phyloP scores from a whole-genome alignment of 495 filamentous ascomycete species.

The Aspergillus diversus region DNA sequence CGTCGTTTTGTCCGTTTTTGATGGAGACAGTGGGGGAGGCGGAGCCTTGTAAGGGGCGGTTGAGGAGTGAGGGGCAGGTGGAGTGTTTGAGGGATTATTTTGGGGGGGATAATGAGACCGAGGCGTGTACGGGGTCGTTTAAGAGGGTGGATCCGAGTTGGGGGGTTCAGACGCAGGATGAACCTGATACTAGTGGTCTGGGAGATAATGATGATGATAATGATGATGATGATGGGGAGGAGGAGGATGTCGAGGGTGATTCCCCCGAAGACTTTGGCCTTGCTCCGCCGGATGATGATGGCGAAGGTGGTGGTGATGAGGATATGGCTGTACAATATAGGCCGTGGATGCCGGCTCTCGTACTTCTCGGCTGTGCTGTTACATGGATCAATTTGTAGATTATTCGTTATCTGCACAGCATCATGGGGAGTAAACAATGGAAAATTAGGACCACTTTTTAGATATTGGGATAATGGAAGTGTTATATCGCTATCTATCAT shows the following conservation, averaged over 20 bases:
- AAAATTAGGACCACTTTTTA: too few species aligned
- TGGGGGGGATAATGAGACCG: not conserved
- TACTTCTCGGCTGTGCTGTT: not conserved
- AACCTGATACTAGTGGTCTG: not conserved
- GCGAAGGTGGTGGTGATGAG: not conserved
- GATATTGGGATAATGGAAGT: too few species aligned
- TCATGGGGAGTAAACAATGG: too few species aligned
- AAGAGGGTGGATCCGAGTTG: slow-evolving; percentile 1
- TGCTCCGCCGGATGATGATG: not conserved
- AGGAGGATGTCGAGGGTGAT: not conserved
- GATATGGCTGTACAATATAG: not conserved
- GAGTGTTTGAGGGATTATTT: not conserved
- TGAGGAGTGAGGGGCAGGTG: not conserved
- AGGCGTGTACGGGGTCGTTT: not conserved
- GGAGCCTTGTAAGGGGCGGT: not conserved
- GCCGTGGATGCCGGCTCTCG: not conserved
- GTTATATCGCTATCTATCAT: too few species aligned
- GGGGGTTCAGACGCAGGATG: not conserved
- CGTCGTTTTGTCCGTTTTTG: slow-evolving; percentile 1
- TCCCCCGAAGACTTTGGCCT: not conserved
- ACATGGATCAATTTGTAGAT: not conserved
- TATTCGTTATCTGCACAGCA: too few species aligned
- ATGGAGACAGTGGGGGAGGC: not conserved
- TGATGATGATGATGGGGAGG: not conserved
- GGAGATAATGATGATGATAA: not conserved